Evolutionary conservation across 495 filamentous ascomycete genomes (phyloP).

Genomic region (Cetradonia linearis): DNA sequence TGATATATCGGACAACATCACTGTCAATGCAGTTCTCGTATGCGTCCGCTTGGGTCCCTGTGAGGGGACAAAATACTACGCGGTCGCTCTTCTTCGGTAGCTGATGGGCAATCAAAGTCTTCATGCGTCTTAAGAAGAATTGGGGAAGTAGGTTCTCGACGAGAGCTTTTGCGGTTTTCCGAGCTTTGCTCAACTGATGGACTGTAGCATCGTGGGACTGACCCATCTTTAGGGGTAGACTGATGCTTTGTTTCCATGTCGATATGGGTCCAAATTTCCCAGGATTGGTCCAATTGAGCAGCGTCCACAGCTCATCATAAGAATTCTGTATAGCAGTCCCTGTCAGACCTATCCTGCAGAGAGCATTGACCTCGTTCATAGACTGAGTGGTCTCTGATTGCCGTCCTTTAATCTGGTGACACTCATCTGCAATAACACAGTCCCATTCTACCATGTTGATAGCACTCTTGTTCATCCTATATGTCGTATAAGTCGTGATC

Average conservation of each 20-base stretch:
- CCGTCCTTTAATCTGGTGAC: conserved; percentile 80
- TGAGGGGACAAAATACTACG: conserved; percentile 91
- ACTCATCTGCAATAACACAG: conserved; percentile 94
- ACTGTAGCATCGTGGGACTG: conserved; percentile 90
- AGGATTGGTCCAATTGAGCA: conserved; percentile 95
- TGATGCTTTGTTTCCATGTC: conserved; percentile 70
- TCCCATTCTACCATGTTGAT: conserved; percentile 91
- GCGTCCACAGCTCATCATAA: conserved; percentile 94
- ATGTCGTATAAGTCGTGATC: conserved; percentile 89
- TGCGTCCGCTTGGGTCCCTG: conserved; percentile 68
- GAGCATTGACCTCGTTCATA: conserved; percentile 85
- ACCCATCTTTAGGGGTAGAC: conserved; percentile 69
- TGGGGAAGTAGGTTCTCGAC: conserved; percentile 80
- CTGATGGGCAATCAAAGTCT: conserved; percentile 83
- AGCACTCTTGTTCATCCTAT: conserved; percentile 59
- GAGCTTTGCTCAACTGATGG: conserved; percentile 66
- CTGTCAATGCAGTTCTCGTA: conserved; percentile 75
- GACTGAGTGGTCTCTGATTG: conserved; percentile 67
- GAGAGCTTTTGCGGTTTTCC: conserved; percentile 75
- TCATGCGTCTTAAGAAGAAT: conserved; percentile 91
- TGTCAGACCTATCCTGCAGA: conserved; percentile 88
- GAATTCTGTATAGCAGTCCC: conserved; percentile 97
- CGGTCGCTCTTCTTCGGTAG: conserved; percentile 92
- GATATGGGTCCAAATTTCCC: conserved; percentile 69
- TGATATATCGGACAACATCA: conserved; percentile 60